phyloP scores from a whole-genome alignment of 495 filamentous ascomycete genomes.

The Penicillium arizonense region DNA sequence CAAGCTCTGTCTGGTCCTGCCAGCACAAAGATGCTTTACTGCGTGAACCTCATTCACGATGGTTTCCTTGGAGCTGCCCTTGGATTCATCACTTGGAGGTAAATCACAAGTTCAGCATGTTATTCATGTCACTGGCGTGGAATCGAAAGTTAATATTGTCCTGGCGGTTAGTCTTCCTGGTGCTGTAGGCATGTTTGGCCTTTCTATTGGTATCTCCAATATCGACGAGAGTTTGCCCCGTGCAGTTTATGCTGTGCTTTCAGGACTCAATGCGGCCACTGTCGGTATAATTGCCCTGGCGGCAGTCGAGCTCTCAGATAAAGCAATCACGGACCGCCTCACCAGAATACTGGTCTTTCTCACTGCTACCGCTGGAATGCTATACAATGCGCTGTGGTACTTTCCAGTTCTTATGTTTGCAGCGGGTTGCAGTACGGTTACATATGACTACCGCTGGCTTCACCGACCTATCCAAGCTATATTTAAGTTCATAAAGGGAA shows the following conservation, averaged over 20 bases:
- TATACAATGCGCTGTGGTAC: conserved; percentile 6
- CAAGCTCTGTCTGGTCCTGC: conserved; percentile 1
- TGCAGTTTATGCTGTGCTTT: background rate
- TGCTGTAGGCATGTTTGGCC: background rate
- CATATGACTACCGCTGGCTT: background rate
- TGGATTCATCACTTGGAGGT: conserved; percentile 3
- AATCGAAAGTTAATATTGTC: too few relatives aligned
- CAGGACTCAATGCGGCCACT: conserved; percentile 1
- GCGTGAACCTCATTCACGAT: background rate
- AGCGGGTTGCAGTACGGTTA: background rate
- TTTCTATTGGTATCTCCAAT: background rate
- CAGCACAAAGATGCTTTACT: conserved; percentile 5
- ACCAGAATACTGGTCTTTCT: background rate
- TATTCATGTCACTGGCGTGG: too few relatives aligned
- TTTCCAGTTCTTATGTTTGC: conserved; percentile 1
- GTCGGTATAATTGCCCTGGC: conserved; percentile 6
- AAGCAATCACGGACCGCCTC: background rate
- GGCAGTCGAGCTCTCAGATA: conserved; percentile 2
- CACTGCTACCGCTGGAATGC: background rate
- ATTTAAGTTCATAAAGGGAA: background rate
- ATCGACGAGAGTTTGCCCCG: background rate
- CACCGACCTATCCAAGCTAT: background rate
- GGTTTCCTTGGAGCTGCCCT: background rate
- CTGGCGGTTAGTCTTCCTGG: background rate
- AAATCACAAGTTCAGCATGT: background rate